These are phyloP conservation scores for Hypoxylon sp. DNA, from an alignment of 2,329 filamentous ascomycete genomes.

Conservation along the genomic window DNA sequence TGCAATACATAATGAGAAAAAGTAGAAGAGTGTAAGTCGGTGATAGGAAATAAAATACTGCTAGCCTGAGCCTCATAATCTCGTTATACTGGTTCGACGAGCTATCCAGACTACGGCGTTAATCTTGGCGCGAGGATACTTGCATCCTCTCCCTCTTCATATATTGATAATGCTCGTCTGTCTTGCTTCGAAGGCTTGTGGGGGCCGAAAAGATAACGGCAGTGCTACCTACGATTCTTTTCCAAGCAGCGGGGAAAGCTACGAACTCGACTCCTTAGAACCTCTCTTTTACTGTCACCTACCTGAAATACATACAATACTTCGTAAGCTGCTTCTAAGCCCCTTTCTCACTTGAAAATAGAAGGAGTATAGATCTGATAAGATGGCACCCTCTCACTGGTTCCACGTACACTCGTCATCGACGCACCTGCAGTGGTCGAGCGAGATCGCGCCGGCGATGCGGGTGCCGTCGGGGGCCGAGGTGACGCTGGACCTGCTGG, in stretches of 20 bases:
- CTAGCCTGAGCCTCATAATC: too few species aligned
- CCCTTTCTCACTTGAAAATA: neutral
- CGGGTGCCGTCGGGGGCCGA: constrained; percentile 55
- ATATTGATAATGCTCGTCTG: neutral
- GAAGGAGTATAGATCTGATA: neutral
- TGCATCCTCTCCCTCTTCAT: neutral
- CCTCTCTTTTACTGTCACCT: too few species aligned
- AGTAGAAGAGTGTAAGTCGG: too few species aligned
- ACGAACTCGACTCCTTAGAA: too few species aligned
- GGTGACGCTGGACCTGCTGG: constrained; percentile 58
- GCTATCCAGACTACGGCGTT: neutral
- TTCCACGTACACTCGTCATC: neutral
- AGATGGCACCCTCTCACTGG: neutral
- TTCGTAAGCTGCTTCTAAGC: too few species aligned
- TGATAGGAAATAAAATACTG: too few species aligned
- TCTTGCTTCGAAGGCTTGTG: neutral
- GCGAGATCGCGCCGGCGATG: neutral
- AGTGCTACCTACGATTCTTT: neutral
- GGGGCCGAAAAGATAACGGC: neutral
- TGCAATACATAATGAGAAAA: too few species aligned
- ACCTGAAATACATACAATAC: too few species aligned
- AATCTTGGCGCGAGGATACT: too few species aligned
- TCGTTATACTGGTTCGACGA: too few species aligned
- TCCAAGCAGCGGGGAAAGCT: too few species aligned
- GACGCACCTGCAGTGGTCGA: neutral